Conservation (phyloP, 2,329 filamentous ascomycete genomes). For the Purpureocillium lavendulum region DNA sequence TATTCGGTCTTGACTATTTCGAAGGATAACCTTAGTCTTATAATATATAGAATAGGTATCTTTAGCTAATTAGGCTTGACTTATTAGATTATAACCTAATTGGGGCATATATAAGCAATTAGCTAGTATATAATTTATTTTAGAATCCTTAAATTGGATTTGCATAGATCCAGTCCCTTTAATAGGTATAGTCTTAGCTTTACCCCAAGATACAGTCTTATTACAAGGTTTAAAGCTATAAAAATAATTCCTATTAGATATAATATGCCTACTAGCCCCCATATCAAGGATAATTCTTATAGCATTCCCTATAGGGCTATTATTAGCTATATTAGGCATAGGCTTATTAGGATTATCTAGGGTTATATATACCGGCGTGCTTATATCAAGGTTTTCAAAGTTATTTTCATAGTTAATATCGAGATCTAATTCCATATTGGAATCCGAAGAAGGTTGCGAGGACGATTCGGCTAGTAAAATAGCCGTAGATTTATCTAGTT, state of each 20-base stretch:
- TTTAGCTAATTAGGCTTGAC: neutral
- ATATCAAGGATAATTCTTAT: neutral
- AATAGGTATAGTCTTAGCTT: constrained; percentile 2
- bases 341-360: neutral
- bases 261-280: neutral
- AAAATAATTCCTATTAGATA: neutral
- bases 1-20: neutral
- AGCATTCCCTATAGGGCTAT: neutral
- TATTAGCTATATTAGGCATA: too few species aligned
- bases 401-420: neutral
- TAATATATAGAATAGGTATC: neutral
- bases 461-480: neutral
- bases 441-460: neutral
- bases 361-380: neutral
- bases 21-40: neutral
- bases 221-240: neutral
- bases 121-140: neutral
- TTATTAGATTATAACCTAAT: neutral
- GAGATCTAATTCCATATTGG: neutral
- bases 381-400: neutral
- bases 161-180: neutral
- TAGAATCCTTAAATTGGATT: neutral
- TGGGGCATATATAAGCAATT: neutral
- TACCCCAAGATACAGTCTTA: neutral
- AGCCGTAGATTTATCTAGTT: neutral